Evolutionary conservation across 768 basidiomycete genomes (phyloP).

Genomic region (Galerina sulciceps): DNA sequence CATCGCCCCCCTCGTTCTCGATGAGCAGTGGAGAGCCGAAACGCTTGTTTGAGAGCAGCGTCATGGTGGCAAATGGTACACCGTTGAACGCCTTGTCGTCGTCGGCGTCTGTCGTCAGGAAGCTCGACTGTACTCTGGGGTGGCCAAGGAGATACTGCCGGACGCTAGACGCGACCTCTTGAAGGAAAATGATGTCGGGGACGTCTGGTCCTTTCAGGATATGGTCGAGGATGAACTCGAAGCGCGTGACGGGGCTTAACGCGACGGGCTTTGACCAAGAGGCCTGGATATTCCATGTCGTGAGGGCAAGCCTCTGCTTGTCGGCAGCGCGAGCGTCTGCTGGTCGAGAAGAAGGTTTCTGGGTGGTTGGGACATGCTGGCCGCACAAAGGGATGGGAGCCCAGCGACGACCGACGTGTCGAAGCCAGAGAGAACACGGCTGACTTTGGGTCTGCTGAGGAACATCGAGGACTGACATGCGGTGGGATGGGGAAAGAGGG

Average conservation of each 20-base stretch:
- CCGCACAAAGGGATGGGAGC: too few relatives aligned
- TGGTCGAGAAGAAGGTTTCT: too few relatives aligned
- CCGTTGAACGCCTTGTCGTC: slow-evolving; percentile 35
- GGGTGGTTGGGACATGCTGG: too few relatives aligned
- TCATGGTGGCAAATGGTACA: slow-evolving; percentile 41
- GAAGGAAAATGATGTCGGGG: slow-evolving; percentile 42
- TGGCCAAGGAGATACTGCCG: slow-evolving; percentile 35
- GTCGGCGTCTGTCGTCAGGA: slow-evolving; percentile 41
- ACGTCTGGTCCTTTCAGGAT: slow-evolving; percentile 31
- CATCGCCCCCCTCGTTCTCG: too few relatives aligned
- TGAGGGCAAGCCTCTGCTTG: slow-evolving; percentile 41
- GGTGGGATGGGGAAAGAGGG: too few relatives aligned
- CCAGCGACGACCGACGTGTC: too few relatives aligned
- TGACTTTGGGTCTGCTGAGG: too few relatives aligned
- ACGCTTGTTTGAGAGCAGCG: slow-evolving; percentile 36
- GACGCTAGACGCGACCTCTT: slow-evolving; percentile 39
- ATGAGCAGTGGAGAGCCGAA: too few relatives aligned
- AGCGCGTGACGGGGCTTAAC: too few relatives aligned
- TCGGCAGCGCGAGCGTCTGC: too few relatives aligned
- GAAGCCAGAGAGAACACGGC: too few relatives aligned
- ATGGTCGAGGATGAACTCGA: slow-evolving; percentile 36
- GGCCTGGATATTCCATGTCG: slow-evolving; percentile 42
- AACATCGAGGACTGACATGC: too few relatives aligned
- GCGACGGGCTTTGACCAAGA: slow-evolving; percentile 30
- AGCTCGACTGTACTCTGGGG: slow-evolving; percentile 34